phyloP scores from a whole-genome alignment of 225 moss, liverwort and hornwort species.

The Physcomitrium patens region DNA sequence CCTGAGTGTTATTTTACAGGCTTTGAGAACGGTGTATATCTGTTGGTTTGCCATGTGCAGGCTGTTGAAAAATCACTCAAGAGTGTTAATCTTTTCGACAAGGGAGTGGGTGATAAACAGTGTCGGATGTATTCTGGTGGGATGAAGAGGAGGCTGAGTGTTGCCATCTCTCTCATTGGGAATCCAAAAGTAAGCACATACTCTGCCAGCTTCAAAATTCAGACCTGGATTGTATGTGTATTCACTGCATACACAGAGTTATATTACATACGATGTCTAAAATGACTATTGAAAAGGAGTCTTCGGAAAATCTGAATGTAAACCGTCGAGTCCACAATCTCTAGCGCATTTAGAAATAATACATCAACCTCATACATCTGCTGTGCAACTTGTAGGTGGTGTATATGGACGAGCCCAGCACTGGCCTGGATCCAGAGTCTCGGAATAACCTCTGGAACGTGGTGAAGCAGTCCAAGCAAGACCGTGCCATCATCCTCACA shows the following conservation, averaged over 20 bases:
- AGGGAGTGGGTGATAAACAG: conserved; percentile 72
- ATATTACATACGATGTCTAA: no score
- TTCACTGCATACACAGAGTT: no score
- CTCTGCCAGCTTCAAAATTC: background rate
- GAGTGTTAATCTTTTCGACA: conserved; percentile 80
- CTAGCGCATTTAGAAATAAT: background rate
- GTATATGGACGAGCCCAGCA: conserved; percentile 96
- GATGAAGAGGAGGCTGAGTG: conserved; percentile 93
- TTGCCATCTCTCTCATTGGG: conserved; percentile 89
- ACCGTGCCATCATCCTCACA: conserved; percentile 88
- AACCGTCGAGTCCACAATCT: no score
- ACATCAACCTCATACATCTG: background rate
- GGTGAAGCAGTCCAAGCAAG: conserved; percentile 87
- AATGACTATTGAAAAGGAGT: no score
- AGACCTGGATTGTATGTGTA: background rate
- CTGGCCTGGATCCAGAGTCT: conserved; percentile 88
- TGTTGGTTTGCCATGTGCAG: conserved; percentile 33
- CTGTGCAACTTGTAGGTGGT: conserved; percentile 61
- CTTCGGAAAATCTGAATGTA: no score
- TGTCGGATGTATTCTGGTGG: conserved; percentile 82
- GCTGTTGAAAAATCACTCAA: conserved; percentile 80
- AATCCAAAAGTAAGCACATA: conserved; percentile 64
- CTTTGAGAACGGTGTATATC: no score
- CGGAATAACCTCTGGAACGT: conserved; percentile 83
- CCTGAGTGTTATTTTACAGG: no score